phyloP scores from a whole-genome alignment of 768 basidiomycete species.

The Trametes punicea region DNA sequence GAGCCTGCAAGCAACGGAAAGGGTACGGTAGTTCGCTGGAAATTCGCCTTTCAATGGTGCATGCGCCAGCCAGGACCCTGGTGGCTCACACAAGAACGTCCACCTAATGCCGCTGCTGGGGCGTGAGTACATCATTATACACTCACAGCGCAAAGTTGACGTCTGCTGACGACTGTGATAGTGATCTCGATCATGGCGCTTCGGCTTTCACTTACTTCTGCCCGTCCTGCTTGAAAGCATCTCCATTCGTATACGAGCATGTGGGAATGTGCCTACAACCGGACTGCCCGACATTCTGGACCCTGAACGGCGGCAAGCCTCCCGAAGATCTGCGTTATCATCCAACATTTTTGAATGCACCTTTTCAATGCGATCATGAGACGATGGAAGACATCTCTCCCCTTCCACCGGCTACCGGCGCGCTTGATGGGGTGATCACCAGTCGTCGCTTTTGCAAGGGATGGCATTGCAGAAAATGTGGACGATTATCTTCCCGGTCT shows the following conservation, averaged over 20 bases:
- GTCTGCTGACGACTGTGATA: background rate
- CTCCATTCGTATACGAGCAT: slow-evolving; percentile 51
- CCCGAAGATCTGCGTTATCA: slow-evolving; percentile 44
- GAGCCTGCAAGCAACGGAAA: slow-evolving; percentile 45
- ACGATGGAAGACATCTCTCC: slow-evolving; percentile 41
- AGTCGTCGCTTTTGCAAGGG: slow-evolving; percentile 58
- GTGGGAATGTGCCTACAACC: slow-evolving; percentile 67
- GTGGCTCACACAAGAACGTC: slow-evolving; percentile 37
- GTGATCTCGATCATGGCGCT: background rate
- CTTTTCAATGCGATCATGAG: slow-evolving; percentile 28
- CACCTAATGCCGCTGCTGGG: background rate
- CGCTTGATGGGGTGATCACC: slow-evolving; percentile 42
- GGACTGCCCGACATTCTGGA: slow-evolving; percentile 57
- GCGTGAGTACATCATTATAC: background rate
- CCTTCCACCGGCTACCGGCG: slow-evolving; percentile 26
- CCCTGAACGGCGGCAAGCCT: slow-evolving; percentile 23
- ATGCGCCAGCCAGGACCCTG: slow-evolving; percentile 60
- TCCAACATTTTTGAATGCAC: slow-evolving; percentile 41
- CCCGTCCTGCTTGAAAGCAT: slow-evolving; percentile 38
- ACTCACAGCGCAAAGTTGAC: background rate
- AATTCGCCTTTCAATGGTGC: slow-evolving; percentile 86
- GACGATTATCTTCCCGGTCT: slow-evolving; percentile 72
- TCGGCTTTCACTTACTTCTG: slow-evolving; percentile 32
- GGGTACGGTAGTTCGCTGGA: slow-evolving; percentile 67
- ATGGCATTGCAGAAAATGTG: slow-evolving; percentile 66